Percentiles rank a stretch among this genome's conserved stretches.
Conservation (phyloP, 2,329 filamentous ascomycete species). For the Cladophialophora chaetospira region DNA sequence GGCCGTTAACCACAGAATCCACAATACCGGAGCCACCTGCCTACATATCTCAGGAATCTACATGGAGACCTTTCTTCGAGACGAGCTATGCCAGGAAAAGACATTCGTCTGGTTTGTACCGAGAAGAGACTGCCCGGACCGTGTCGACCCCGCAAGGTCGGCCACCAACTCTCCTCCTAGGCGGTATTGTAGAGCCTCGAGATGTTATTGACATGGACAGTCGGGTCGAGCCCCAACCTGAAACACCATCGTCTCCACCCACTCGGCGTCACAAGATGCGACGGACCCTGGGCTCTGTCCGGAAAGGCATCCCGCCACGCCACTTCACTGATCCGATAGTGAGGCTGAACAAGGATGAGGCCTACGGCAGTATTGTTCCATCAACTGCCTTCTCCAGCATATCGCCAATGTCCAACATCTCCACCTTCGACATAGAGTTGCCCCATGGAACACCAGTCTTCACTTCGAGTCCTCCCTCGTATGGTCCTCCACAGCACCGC, state of each 20-base stretch:
- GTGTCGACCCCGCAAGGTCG: slow-evolving; percentile 12
- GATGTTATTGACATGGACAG: slow-evolving; percentile 11
- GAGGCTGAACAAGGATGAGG: slow-evolving; percentile 29
- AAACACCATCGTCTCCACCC: slow-evolving; percentile 7
- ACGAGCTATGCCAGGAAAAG: slow-evolving; percentile 44
- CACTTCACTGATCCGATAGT: slow-evolving; percentile 34
- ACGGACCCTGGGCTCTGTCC: slow-evolving; percentile 39
- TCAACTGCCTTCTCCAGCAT: slow-evolving; percentile 30
- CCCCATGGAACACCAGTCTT: slow-evolving; percentile 32
- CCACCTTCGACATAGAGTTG: slow-evolving; percentile 36
- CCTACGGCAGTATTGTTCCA: slow-evolving; percentile 30
- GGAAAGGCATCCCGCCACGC: slow-evolving; percentile 28
- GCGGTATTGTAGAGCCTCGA: slow-evolving; percentile 20
- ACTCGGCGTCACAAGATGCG: slow-evolving; percentile 29
- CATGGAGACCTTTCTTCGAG: slow-evolving; percentile 46
- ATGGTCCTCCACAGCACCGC: slow-evolving; percentile 22
- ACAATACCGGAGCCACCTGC: slow-evolving; percentile 9
- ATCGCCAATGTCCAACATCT: slow-evolving; percentile 35
- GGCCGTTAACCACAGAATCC: slow-evolving; percentile 23
- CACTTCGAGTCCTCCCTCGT: slow-evolving; percentile 29
- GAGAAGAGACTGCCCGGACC: slow-evolving; percentile 21
- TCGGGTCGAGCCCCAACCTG: slow-evolving; percentile 1
- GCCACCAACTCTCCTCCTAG: slow-evolving; percentile 26
- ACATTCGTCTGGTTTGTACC: slow-evolving; percentile 37
- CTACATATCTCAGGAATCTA: slow-evolving; percentile 19